These are phyloP conservation scores for Leccinum boreale DNA, from an alignment of 768 basidiomycete genomes.

Conservation along the genomic window DNA sequence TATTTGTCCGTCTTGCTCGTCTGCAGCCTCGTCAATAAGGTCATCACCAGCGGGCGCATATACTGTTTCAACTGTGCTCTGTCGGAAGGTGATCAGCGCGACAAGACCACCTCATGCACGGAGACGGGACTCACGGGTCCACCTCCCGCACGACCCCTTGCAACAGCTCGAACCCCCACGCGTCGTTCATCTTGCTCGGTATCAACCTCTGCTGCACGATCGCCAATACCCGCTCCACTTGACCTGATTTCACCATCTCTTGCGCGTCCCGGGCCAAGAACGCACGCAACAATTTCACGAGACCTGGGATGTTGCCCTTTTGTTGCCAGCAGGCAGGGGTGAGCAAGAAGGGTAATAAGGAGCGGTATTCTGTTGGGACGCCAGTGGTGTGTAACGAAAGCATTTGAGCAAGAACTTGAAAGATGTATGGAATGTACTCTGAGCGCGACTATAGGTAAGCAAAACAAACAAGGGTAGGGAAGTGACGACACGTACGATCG, in stretches of 20 bases:
- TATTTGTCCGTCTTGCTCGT: slow-evolving; percentile 87
- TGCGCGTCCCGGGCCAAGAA: slow-evolving; percentile 70
- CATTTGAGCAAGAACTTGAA: slow-evolving; percentile 96
- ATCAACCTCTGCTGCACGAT: slow-evolving; percentile 89
- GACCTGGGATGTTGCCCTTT: slow-evolving; percentile 90
- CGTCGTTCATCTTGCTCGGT: slow-evolving; percentile 83
- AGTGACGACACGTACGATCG: slow-evolving; percentile 56
- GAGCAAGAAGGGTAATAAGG: slow-evolving; percentile 77
- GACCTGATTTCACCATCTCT: slow-evolving; percentile 66
- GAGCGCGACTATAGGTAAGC: background rate
- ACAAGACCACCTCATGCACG: background rate
- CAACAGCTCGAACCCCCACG: slow-evolving; percentile 87
- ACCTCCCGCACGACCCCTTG: slow-evolving; percentile 71
- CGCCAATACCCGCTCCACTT: slow-evolving; percentile 76
- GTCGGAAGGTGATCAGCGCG: background rate
- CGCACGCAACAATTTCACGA: slow-evolving; percentile 84
- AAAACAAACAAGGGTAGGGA: background rate
- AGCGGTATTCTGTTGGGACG: slow-evolving; percentile 75
- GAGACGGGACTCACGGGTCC: slow-evolving; percentile 58
- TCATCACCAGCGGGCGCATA: slow-evolving; percentile 71
- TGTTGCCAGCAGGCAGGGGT: slow-evolving; percentile 88
- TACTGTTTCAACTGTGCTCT: slow-evolving; percentile 69
- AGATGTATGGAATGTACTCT: slow-evolving; percentile 96
- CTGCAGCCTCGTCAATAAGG: slow-evolving; percentile 82
- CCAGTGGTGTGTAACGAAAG: slow-evolving; percentile 70